These are phyloP conservation scores for Geum urbanum DNA, from an alignment of 306 rosid species.

Conservation along the genomic window DNA sequence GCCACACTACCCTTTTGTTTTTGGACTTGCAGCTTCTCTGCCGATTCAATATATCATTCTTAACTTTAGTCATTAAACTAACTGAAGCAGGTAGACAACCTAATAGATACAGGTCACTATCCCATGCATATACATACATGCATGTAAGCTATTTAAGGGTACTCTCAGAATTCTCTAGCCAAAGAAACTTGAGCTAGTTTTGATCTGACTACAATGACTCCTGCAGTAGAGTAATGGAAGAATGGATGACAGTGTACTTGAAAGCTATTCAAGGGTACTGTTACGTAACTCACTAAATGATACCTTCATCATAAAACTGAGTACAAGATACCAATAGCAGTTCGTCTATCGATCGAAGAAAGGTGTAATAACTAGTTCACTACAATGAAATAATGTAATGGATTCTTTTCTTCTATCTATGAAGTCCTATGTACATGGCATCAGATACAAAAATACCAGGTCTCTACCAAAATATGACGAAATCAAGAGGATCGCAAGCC, in stretches of 20 bases:
- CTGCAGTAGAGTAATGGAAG: no score
- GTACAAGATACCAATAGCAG: not conserved
- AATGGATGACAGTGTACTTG: no score
- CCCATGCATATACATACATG: not conserved
- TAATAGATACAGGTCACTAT: not conserved
- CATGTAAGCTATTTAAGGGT: not conserved
- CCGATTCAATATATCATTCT: not conserved
- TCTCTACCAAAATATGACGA: slow-evolving; percentile 9
- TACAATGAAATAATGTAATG: not conserved
- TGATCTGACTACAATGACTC: no score
- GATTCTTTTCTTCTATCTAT: slow-evolving; percentile 1
- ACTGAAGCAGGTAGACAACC: not conserved
- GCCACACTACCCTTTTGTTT: slow-evolving; percentile 55
- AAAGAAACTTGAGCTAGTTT: not conserved
- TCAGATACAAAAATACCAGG: not conserved
- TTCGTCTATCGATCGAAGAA: no score
- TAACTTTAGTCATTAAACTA: not conserved
- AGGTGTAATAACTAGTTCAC: no score
- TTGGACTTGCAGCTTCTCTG: slow-evolving; percentile 34
- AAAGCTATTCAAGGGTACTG: no score
- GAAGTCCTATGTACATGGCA: not conserved
- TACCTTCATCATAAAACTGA: not conserved
- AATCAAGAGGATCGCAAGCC: slow-evolving; percentile 4
- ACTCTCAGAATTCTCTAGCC: not conserved
- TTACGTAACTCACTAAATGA: no score